Base-by-base conservation (phyloP, 306 rosid genomes). In the Prosopis cineraria region DNA sequence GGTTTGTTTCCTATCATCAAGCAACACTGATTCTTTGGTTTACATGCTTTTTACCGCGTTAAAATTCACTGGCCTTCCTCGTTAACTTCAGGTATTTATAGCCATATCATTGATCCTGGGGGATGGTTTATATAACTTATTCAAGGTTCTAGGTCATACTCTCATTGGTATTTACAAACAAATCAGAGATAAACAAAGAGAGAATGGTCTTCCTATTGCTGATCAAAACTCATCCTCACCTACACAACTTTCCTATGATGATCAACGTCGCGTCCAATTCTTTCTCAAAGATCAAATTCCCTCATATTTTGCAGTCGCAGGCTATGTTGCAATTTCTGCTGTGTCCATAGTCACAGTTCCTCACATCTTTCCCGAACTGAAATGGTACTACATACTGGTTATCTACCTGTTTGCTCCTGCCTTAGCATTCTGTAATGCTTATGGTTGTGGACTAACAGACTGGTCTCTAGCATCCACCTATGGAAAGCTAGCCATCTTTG, bases 221-320 rank as follows among this genome's bases (percentile, higher is more conserved):
- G 82, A 73, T 30, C 83, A 79, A 25, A 76, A 74, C 70, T 76
- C 88, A 40, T 34, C 84, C 43, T 55, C 72, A 1, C n/a, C 24
- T 72, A 65, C 84, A 45, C 70, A 76, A 67, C 29, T 75, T 47
- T 79, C 90, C 20, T 81, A 37, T 20, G 90, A 87, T 33, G 88
- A 84, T 29, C 86, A 69, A 48, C 88, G 84, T 44, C 90, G 88
- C 10, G 55, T 24, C 25, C 81, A 79, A 79, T 78, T 68, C 83
- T 87, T 87, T 68, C 86, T 87, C 60, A 87, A 87, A 73, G 90
- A 87, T 81, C 88, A 87, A 47, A 81, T 87, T 68, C 86, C 90
- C 5, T 11, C 83, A 79, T 81, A 80, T 80, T 76, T 81, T 72
- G 86, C 86, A 24, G 8, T 79, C 40, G 81, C 74, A 30, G 88